Conservation (phyloP, 805 yeast genomes). For the Teunomyces kruisii region DNA sequence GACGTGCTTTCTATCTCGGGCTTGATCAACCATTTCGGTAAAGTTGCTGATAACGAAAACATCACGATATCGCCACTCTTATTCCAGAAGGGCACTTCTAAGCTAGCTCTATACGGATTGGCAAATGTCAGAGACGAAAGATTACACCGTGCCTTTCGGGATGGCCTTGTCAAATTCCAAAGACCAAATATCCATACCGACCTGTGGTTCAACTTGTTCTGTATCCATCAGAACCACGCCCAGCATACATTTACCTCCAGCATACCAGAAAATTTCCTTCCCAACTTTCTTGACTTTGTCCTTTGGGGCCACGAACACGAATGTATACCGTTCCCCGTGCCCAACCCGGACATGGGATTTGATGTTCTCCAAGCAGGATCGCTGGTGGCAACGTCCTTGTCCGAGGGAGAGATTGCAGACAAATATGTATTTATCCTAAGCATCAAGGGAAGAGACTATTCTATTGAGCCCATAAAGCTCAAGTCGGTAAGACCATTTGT, state of each 20-base stretch:
- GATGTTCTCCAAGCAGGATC: slow-evolving; percentile 90
- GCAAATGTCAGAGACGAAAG: slow-evolving; percentile 90
- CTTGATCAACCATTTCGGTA: slow-evolving; percentile 85
- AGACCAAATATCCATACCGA: slow-evolving; percentile 59
- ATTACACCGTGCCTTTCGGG: slow-evolving; percentile 75
- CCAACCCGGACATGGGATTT: slow-evolving; percentile 62
- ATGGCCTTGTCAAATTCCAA: slow-evolving; percentile 74
- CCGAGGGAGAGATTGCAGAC: slow-evolving; percentile 76
- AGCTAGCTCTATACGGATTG: slow-evolving; percentile 83
- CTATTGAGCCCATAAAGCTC: slow-evolving; percentile 60
- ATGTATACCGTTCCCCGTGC: slow-evolving; percentile 69
- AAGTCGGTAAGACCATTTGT: slow-evolving; percentile 80
- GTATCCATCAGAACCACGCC: slow-evolving; percentile 89
- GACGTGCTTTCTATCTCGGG: slow-evolving; percentile 83
- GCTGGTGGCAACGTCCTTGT: slow-evolving; percentile 85
- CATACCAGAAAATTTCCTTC: slow-evolving; percentile 82
- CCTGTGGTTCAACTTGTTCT: slow-evolving; percentile 81
- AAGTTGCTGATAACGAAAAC: slow-evolving; percentile 70
- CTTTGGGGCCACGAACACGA: slow-evolving; percentile 99
- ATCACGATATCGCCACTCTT: slow-evolving; percentile 75
- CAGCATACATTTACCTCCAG: slow-evolving; percentile 78
- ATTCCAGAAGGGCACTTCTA: slow-evolving; percentile 78
- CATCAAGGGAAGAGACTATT: slow-evolving; percentile 55
- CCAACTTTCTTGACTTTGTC: slow-evolving; percentile 76
- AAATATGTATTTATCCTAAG: slow-evolving; percentile 75